phyloP scores from a whole-genome alignment of 176 grass and related monocot species.

The Oryza longistaminata region DNA sequence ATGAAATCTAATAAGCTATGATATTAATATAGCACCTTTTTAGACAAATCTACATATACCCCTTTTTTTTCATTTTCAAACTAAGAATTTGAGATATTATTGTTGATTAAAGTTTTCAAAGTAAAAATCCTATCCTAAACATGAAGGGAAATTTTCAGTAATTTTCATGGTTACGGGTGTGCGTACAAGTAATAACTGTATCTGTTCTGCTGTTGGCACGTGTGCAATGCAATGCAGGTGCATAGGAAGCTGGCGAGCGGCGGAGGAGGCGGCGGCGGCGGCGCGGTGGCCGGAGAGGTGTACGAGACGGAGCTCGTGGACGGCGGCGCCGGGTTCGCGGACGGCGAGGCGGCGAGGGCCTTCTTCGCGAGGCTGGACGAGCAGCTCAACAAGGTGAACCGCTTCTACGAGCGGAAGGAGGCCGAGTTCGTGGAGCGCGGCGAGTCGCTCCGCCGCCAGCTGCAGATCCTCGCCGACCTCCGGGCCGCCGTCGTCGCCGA shows the following conservation, averaged over 20 bases:
- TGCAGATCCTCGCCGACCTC: conserved; percentile 82
- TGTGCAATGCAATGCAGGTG: conserved; percentile 66
- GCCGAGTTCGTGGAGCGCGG: conserved; percentile 75
- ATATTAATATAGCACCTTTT: too few relatives aligned
- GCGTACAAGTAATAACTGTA: not conserved
- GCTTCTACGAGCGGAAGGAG: conserved; percentile 87
- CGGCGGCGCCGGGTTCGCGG: conserved; percentile 34
- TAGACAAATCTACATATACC: too few relatives aligned
- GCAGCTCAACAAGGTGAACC: conserved; percentile 94
- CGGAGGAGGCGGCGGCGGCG: not conserved
- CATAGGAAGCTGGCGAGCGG: conserved; percentile 51
- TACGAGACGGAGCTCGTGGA: conserved; percentile 73
- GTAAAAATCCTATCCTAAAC: too few relatives aligned
- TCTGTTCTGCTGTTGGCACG: not conserved
- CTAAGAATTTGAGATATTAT: too few relatives aligned
- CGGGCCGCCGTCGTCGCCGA: conserved; percentile 68
- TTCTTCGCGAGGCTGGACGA: conserved; percentile 80
- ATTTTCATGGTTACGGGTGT: too few relatives aligned
- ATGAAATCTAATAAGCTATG: too few relatives aligned
- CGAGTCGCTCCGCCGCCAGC: conserved; percentile 75
- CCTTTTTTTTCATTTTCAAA: too few relatives aligned
- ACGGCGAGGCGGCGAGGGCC: conserved; percentile 42
- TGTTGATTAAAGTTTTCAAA: too few relatives aligned
- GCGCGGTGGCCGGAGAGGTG: conserved; percentile 44
- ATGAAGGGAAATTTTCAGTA: too few relatives aligned